Conservation (phyloP, 31 red algal genomes). For the Endocladia muricata region DNA sequence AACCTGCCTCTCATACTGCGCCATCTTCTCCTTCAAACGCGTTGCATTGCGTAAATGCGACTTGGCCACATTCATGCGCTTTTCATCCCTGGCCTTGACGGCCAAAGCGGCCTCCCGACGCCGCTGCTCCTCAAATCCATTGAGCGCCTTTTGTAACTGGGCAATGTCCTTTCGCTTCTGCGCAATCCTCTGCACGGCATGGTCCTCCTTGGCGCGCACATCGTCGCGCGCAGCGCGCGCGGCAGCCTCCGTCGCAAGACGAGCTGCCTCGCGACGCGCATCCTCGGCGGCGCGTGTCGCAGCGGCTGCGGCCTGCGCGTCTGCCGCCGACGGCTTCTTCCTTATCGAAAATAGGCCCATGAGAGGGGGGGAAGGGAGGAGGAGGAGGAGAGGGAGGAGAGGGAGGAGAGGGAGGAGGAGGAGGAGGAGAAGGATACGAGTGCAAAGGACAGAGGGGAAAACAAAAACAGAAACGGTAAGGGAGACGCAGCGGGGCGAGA, state of each 20-base stretch:
- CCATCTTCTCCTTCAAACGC: constrained; percentile 30
- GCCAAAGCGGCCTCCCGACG: constrained; percentile 29
- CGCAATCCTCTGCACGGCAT: constrained; percentile 15
- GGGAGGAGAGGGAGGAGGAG: not conserved
- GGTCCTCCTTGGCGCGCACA: not conserved
- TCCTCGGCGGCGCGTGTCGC: not conserved
- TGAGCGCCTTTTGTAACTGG: constrained; percentile 29
- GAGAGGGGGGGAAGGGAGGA: not conserved
- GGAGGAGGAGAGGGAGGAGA: not conserved
- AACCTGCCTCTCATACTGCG: constrained; percentile 24
- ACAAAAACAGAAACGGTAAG: not conserved
- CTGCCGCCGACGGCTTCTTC: constrained; percentile 28
- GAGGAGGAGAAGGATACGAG: not conserved
- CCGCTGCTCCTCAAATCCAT: constrained; percentile 46
- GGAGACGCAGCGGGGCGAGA: not conserved
- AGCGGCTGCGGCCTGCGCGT: not conserved
- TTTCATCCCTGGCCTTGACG: constrained; percentile 7
- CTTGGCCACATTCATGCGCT: constrained; percentile 27
- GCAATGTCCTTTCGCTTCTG: constrained; percentile 52
- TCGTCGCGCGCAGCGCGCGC: not conserved
- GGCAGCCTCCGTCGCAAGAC: not conserved
- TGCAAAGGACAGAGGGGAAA: not conserved
- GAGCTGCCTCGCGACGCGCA: not conserved
- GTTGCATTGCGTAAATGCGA: constrained; percentile 29
- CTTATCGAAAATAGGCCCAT: constrained; percentile 49